These are phyloP conservation scores for Hemerocallis citrina DNA, from an alignment of 106 monocot genomes.

Conservation along the genomic window DNA sequence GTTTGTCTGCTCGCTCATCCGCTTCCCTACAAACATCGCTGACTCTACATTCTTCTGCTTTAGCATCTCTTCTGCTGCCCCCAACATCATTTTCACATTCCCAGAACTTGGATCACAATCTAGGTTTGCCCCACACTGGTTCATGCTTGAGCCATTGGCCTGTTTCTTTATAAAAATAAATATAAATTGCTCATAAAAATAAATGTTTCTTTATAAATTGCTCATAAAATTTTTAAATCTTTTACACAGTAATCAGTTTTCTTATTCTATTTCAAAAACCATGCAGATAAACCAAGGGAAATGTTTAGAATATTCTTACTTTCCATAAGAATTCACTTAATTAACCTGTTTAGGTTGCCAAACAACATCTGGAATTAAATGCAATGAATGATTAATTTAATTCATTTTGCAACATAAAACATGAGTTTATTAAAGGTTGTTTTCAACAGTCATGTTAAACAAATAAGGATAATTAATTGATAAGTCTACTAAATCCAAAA, in stretches of 20 bases:
- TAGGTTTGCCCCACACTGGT: neutral
- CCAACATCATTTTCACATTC: neutral
- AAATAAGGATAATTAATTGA: too few species aligned
- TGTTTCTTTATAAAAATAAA: neutral
- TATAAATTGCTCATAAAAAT: neutral
- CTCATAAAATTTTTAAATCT: neutral
- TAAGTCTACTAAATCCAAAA: too few species aligned
- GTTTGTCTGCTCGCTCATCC: conserved; percentile 22
- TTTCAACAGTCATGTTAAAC: too few species aligned
- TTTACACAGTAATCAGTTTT: neutral
- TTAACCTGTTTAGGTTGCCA: too few species aligned
- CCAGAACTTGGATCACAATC: conserved; percentile 8
- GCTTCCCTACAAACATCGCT: conserved; percentile 31
- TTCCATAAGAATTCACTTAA: too few species aligned
- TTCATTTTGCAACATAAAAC: too few species aligned
- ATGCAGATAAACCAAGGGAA: neutral
- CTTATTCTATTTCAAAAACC: neutral
- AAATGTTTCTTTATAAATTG: neutral
- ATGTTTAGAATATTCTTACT: too few species aligned
- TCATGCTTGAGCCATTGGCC: conserved; percentile 13
- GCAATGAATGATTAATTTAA: too few species aligned
- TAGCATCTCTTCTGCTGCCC: conserved; percentile 27
- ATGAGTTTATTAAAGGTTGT: too few species aligned
- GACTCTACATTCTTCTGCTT: conserved; percentile 34
- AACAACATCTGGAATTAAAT: too few species aligned